A percentile compares a stretch with the other conserved stretches of the same genome.
phyloP scores from a whole-genome alignment of 768 basidiomycete genomes.

The Steccherinum ochraceum region DNA sequence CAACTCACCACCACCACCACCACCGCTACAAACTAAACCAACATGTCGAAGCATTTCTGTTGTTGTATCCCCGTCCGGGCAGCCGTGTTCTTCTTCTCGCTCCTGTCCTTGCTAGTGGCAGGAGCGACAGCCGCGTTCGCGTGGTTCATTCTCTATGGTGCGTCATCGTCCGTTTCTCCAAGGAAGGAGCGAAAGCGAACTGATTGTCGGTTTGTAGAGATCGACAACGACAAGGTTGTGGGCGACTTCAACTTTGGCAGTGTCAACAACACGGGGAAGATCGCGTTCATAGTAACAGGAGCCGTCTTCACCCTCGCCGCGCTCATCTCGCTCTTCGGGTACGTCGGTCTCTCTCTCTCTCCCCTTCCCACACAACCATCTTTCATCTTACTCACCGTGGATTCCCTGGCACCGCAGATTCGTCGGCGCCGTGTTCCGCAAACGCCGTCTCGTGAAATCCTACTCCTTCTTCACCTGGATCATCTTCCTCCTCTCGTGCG shows the following conservation, averaged over 20 bases:
- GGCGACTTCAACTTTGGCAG: slow-evolving; percentile 8
- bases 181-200: not conserved
- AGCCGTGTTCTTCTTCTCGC: slow-evolving; percentile 23
- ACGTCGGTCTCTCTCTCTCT: slow-evolving; percentile 1
- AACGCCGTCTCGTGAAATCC: slow-evolving; percentile 21
- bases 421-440: slow-evolving; percentile 21
- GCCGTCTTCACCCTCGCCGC: slow-evolving; percentile 18
- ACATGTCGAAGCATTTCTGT: slow-evolving; percentile 22
- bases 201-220: slow-evolving; percentile 1
- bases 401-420: too few species aligned
- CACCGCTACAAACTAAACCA: not conserved
- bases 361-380: not conserved
- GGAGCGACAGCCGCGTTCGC: slow-evolving; percentile 8
- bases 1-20: too few species aligned
- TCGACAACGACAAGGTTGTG: slow-evolving; percentile 6
- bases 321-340: slow-evolving; percentile 22
- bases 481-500: slow-evolving; percentile 16
- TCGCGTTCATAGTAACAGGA: slow-evolving; percentile 14
- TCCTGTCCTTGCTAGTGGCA: slow-evolving; percentile 14
- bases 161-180: slow-evolving; percentile 1
- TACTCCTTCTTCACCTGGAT: slow-evolving; percentile 20
- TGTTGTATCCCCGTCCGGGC: slow-evolving; percentile 25
- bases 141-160: slow-evolving; percentile 17
- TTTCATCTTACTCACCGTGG: not conserved
- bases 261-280: slow-evolving; percentile 6